Base-by-base conservation (phyloP, 768 basidiomycete species). In the Royoungia palumana region DNA sequence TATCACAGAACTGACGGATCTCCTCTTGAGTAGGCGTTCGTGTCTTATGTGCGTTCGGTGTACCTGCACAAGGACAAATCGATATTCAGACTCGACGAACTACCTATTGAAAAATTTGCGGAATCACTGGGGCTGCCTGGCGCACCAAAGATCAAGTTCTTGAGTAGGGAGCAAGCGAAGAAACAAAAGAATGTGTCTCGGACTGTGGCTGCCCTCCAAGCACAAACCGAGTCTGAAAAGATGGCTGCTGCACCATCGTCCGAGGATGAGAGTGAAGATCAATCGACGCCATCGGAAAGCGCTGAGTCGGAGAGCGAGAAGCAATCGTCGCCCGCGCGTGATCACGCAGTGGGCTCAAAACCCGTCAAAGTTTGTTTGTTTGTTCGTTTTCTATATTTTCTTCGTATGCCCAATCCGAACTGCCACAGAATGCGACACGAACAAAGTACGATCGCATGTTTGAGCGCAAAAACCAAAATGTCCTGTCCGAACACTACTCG, bases 361-460 rank as follows among this genome's bases (percentile, higher is more conserved):
- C 54, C 60, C 11, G 46, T 65, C 12, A 77, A 81, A 63, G 82
- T 81, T 53, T 21, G 67, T 64, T 16, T 5, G 14, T 34, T 53
- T n/a, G n/a, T n/a, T n/a, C n/a, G n/a, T n/a, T 35, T 12, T 14
- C 32, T 44, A 25, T 24, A 3, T 12, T 24, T 35, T 19, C n/a
- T 16, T 41, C 21, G 25, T 38, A 34, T 32, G 13, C n/a, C 41
- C 38, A 39, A 37, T 21, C 21, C 25, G 16, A 27, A 22, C 28
- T 41, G 13, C 39, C 43, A 13, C 51, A 75, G 75, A 59, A 67
- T 37, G 62, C 65, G 10, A 84, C 88, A 0, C 81, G 89, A 43
- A 97, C 95, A 3, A 97, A 95, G 70, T 96, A 97, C 66, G 95
- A 97, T 68, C 82, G 91, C 44, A 97, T 99, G 94, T 98, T 97